Percentiles rank a stretch among this genome's conserved stretches.
phyloP scores from a whole-genome alignment of 345 rosid species.

The Acer saccharum region DNA sequence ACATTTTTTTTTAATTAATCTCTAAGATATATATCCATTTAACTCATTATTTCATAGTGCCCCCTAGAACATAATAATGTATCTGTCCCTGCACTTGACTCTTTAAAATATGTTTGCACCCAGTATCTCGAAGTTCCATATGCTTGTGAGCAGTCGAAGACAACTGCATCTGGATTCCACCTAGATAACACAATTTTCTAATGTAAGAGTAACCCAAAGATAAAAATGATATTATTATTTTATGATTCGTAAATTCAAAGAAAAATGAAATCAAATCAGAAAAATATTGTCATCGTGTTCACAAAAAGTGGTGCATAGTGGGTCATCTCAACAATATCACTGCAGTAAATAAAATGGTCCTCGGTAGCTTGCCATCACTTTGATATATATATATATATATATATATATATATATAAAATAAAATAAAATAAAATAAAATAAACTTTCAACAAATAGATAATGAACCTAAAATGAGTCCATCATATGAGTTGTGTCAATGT shows the following conservation, averaged over 20 bases:
- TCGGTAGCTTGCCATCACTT: slow-evolving; percentile 15
- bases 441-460: background rate
- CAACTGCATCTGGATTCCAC: slow-evolving; percentile 98
- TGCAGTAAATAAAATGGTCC: slow-evolving; percentile 35
- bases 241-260: background rate
- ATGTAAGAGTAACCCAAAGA: no score
- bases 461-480: background rate
- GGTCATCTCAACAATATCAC: slow-evolving; percentile 90
- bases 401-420: no score
- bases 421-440: no score
- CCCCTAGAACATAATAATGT: no score
- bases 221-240: no score
- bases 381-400: no score
- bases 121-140: slow-evolving; percentile 99
- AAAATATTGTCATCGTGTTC: slow-evolving; percentile 68
- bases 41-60: no score
- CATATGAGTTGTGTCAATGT: no score
- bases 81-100: slow-evolving; percentile 52
- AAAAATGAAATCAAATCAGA: background rate
- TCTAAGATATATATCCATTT: no score
- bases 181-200: slow-evolving; percentile 30
- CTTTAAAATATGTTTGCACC: slow-evolving; percentile 72
- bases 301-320: slow-evolving; percentile 97
- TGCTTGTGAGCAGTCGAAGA: slow-evolving; percentile 60
- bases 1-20: no score